Conservation (phyloP, 352 stramenopile genomes). For the Phytophthora uliginosa region DNA sequence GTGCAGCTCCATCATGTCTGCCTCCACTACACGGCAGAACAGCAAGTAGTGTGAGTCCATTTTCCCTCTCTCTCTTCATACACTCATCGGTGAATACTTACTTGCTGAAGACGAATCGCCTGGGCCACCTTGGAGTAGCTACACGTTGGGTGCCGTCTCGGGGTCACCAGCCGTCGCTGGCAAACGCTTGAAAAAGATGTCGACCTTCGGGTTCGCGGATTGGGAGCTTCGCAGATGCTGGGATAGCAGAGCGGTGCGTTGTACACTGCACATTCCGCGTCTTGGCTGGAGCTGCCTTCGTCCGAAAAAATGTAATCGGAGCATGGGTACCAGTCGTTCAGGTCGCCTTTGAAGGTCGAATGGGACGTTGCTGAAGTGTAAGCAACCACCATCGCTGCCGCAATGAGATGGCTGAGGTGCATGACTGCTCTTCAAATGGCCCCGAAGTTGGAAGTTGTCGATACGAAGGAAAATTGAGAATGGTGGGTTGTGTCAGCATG, state of each 20-base stretch:
- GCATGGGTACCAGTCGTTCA: conserved; percentile 44
- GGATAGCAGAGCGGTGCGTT: conserved; percentile 48
- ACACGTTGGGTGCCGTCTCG: conserved; percentile 35
- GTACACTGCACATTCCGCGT: conserved; percentile 28
- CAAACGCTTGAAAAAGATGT: conserved; percentile 23
- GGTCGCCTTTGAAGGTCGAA: neutral
- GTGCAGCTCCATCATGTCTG: conserved; percentile 44
- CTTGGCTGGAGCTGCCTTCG: conserved; percentile 6
- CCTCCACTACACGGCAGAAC: conserved; percentile 41
- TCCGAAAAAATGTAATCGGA: conserved; percentile 21
- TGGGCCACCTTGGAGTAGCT: conserved; percentile 52
- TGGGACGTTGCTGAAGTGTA: conserved; percentile 1
- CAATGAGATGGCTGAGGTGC: neutral
- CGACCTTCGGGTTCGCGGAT: conserved; percentile 14
- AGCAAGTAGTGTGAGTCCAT: neutral
- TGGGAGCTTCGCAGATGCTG: conserved; percentile 34
- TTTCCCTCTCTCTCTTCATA: no score
- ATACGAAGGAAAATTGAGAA: no score
- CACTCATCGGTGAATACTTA: conserved; percentile 14
- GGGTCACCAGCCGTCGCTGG: conserved; percentile 6
- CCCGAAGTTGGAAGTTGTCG: neutral
- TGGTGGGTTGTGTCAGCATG: no score
- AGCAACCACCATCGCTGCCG: neutral
- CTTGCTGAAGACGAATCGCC: conserved; percentile 43
- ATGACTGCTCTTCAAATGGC: neutral